Conservation (phyloP, 1,284 basidiomycete genomes). For the Takashimella tepidaria region DNA sequence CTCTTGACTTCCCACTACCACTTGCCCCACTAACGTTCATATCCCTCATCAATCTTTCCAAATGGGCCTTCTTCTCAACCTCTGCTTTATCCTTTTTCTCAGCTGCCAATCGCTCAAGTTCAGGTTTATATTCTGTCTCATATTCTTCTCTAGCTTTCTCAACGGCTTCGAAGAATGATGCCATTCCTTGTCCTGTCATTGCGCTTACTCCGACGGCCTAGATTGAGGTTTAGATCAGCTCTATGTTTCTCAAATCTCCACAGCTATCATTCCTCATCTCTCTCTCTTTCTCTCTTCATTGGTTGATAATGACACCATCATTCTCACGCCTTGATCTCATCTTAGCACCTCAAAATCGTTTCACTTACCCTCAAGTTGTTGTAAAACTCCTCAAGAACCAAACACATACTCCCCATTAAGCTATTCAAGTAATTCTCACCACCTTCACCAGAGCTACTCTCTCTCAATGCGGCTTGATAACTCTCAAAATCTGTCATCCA, state of each 20-base stretch:
- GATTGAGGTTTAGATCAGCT: not conserved
- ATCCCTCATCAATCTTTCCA: slow-evolving; percentile 79
- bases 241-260: not conserved
- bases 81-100: slow-evolving; percentile 56
- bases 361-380: slow-evolving; percentile 76
- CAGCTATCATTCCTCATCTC: too few relatives aligned
- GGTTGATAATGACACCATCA: too few relatives aligned
- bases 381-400: slow-evolving; percentile 98
- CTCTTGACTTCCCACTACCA: slow-evolving; percentile 45
- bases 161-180: slow-evolving; percentile 86
- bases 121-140: slow-evolving; percentile 83
- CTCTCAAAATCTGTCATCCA: slow-evolving; percentile 98
- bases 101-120: slow-evolving; percentile 64
- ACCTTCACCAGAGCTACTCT: slow-evolving; percentile 62
- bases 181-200: slow-evolving; percentile 86
- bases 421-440: slow-evolving; percentile 98
- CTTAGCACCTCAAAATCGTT: too few relatives aligned
- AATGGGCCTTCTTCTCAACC: slow-evolving; percentile 63
- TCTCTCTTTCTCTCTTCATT: too few relatives aligned
- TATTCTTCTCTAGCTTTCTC: slow-evolving; percentile 83
- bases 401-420: slow-evolving; percentile 97
- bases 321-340: too few relatives aligned
- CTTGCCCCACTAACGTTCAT: slow-evolving; percentile 57
- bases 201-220: slow-evolving; percentile 95
- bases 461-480: slow-evolving; percentile 58